phyloP scores from a whole-genome alignment of 495 filamentous ascomycete genomes.

The Amphirosellinia nigrospora region DNA sequence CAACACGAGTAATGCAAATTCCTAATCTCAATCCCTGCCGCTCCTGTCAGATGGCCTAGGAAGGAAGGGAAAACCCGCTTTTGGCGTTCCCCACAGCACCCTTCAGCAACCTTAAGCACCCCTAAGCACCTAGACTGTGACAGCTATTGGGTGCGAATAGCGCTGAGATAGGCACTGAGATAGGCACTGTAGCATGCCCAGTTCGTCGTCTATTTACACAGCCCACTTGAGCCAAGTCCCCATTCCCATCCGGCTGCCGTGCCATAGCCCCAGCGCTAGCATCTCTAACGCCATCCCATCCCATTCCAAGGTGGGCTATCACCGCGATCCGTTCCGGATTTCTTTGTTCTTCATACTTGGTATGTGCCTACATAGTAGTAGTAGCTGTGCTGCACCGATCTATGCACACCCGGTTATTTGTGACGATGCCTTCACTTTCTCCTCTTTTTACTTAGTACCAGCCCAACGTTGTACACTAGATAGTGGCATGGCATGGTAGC shows the following conservation, averaged over 20 bases:
- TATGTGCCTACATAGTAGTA: not conserved
- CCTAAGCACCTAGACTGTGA: not conserved
- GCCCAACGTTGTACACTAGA: not conserved
- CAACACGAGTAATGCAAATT: conserved; percentile 11
- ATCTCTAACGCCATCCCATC: not conserved
- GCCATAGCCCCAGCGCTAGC: conserved; percentile 8
- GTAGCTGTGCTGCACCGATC: not conserved
- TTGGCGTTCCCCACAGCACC: conserved; percentile 13
- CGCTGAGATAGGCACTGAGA: too few species aligned
- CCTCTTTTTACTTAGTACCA: not conserved
- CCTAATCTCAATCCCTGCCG: conserved; percentile 7
- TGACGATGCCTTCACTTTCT: conserved; percentile 1
- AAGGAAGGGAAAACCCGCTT: conserved; percentile 11
- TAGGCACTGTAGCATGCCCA: too few species aligned
- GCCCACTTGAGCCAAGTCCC: conserved; percentile 6
- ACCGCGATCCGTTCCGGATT: not conserved
- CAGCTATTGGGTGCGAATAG: not conserved
- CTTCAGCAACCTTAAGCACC: too few species aligned
- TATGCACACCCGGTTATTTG: not conserved
- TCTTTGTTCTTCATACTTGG: conserved; percentile 12
- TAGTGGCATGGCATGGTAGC: conserved; percentile 6
- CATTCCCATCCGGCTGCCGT: not conserved
- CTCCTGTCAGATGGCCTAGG: conserved; percentile 9
- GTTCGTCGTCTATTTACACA: conserved; percentile 16
- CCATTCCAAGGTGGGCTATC: not conserved